These are phyloP conservation scores for Solanum verrucosum DNA, from an alignment of 257 asterid genomes.

Conservation along the genomic window DNA sequence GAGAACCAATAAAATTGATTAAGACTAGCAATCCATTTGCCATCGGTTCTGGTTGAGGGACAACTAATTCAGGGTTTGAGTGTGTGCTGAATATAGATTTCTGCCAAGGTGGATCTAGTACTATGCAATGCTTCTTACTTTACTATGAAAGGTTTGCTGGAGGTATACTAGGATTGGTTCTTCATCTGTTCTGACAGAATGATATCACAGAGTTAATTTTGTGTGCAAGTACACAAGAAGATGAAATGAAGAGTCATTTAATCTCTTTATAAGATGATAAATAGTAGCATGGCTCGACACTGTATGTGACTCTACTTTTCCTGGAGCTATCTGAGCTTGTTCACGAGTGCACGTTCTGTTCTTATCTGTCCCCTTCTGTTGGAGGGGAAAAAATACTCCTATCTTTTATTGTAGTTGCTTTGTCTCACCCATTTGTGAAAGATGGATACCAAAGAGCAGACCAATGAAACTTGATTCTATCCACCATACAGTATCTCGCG, in stretches of 20 bases:
- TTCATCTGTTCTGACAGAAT: not conserved
- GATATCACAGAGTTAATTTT: not conserved
- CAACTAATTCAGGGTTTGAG: not conserved
- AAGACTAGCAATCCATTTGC: not conserved
- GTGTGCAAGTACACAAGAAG: not conserved
- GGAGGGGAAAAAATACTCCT: not conserved
- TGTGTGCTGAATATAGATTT: not conserved
- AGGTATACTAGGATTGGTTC: not conserved
- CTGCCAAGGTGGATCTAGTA: not conserved
- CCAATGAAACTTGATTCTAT: not conserved
- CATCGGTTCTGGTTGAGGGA: not conserved
- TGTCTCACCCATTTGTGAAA: not conserved
- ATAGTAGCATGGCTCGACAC: not conserved
- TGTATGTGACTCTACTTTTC: not conserved
- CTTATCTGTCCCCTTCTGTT: not conserved
- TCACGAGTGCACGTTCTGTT: not conserved
- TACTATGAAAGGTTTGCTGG: not conserved
- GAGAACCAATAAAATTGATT: not conserved
- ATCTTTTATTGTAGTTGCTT: not conserved
- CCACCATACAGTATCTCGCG: not conserved
- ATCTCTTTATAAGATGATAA: not conserved
- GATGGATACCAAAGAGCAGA: not conserved
- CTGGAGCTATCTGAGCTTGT: not conserved
- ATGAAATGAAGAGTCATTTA: not conserved
- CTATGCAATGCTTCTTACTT: not conserved